A percentile compares a stretch with the other conserved stretches of the same genome.
These are phyloP conservation scores for Caryopteris hybrid DNA, from an alignment of 305 asterid genomes.

Conservation along the genomic window DNA sequence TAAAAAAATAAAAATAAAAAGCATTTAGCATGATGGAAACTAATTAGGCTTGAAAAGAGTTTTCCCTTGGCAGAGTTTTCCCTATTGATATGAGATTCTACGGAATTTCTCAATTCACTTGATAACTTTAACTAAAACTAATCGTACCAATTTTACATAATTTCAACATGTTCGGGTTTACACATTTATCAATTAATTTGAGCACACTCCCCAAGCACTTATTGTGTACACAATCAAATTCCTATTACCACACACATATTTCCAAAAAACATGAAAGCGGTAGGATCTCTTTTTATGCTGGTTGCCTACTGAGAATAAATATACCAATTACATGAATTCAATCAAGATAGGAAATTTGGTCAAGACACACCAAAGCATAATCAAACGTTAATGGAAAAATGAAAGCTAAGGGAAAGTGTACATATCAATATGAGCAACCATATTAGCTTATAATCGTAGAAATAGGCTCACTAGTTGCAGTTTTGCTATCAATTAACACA, in stretches of 20 bases:
- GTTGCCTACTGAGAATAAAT: no score
- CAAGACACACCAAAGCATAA: neutral
- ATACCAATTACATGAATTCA: no score
- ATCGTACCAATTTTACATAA: no score
- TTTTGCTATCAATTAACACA: constrained; percentile 75
- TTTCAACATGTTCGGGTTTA: no score
- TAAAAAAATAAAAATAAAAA: no score
- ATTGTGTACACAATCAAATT: neutral
- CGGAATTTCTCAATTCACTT: no score
- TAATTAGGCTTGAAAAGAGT: no score
- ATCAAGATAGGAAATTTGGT: neutral
- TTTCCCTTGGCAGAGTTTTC: no score
- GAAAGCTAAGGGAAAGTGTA: neutral
- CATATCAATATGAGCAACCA: constrained; percentile 2
- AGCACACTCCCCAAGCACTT: neutral
- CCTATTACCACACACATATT: neutral
- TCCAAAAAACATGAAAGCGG: neutral
- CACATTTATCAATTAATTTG: neutral
- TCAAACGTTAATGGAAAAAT: neutral
- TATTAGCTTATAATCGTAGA: constrained; percentile 14
- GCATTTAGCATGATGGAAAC: no score
- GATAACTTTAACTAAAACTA: no score
- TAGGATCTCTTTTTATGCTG: no score
- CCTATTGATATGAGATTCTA: no score
- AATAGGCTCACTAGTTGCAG: constrained; percentile 53